Conservation (phyloP, 208 protist species). For the Trypanosoma lewisi region DNA sequence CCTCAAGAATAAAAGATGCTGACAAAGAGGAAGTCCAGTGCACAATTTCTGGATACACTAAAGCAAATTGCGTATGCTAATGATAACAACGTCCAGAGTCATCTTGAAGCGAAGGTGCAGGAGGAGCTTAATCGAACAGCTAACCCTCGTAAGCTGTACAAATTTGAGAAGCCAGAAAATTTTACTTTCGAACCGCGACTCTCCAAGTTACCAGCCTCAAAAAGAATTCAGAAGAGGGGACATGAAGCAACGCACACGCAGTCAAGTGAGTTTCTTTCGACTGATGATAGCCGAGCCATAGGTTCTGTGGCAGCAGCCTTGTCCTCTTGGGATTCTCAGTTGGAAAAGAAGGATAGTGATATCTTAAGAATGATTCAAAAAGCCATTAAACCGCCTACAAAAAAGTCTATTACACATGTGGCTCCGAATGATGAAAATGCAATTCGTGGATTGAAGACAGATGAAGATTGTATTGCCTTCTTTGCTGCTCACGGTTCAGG, state of each 20-base stretch:
- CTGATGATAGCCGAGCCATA: neutral
- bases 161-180: slow-evolving; percentile 70
- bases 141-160: slow-evolving; percentile 69
- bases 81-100: slow-evolving; percentile 37
- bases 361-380: slow-evolving; percentile 84
- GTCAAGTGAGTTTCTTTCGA: neutral
- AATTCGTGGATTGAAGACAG: slow-evolving; percentile 79
- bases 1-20: slow-evolving; percentile 19
- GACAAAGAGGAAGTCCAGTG: slow-evolving; percentile 15
- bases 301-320: slow-evolving; percentile 2
- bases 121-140: slow-evolving; percentile 46
- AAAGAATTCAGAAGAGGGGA: slow-evolving; percentile 15
- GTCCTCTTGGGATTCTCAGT: slow-evolving; percentile 21
- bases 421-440: slow-evolving; percentile 86
- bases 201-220: slow-evolving; percentile 5
- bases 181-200: slow-evolving; percentile 41
- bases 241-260: neutral
- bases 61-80: slow-evolving; percentile 13
- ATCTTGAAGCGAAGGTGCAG: slow-evolving; percentile 79
- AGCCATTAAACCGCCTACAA: slow-evolving; percentile 57
- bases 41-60: slow-evolving; percentile 22
- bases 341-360: slow-evolving; percentile 78
- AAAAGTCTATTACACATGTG: slow-evolving; percentile 43
- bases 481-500: slow-evolving; percentile 88
- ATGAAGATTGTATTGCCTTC: slow-evolving; percentile 92